These are phyloP conservation scores for Trametes sp. DNA, from an alignment of 1,284 basidiomycete species.

Conservation along the genomic window DNA sequence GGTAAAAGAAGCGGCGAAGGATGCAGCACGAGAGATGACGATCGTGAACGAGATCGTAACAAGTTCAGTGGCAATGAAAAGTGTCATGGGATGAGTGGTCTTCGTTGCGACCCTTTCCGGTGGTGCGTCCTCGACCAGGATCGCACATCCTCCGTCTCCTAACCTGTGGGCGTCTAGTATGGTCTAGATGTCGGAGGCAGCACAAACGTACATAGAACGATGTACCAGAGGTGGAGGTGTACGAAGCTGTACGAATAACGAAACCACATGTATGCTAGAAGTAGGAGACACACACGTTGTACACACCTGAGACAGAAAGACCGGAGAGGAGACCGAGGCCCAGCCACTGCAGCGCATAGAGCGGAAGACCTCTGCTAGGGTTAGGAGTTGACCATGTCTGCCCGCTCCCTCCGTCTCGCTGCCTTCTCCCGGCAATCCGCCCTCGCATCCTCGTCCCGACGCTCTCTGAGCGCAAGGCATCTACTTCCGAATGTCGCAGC, in stretches of 20 bases:
- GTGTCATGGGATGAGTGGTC: constrained; percentile 56
- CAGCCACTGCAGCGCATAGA: neutral
- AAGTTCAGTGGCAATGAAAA: constrained; percentile 85
- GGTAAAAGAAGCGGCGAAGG: constrained; percentile 49
- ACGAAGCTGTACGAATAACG: neutral
- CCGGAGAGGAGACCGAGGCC: neutral
- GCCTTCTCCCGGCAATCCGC: constrained; percentile 15
- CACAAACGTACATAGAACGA: neutral
- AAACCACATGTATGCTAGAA: neutral
- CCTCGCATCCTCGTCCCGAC: constrained; percentile 13
- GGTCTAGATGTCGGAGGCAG: no score
- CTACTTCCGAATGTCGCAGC: neutral
- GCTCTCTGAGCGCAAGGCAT: constrained; percentile 10
- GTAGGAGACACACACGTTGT: no score
- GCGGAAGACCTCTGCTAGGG: constrained; percentile 13
- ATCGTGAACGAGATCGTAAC: constrained; percentile 72
- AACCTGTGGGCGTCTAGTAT: neutral
- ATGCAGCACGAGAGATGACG: constrained; percentile 49
- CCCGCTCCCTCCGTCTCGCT: constrained; percentile 19
- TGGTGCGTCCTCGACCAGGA: neutral
- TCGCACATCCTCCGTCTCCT: no score
- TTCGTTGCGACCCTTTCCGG: neutral
- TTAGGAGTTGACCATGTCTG: constrained; percentile 30
- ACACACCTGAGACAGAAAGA: no score
- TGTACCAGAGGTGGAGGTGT: neutral